Base-by-base conservation (phyloP, 2,329 filamentous ascomycete genomes). In the Fusarium marasasianum region DNA sequence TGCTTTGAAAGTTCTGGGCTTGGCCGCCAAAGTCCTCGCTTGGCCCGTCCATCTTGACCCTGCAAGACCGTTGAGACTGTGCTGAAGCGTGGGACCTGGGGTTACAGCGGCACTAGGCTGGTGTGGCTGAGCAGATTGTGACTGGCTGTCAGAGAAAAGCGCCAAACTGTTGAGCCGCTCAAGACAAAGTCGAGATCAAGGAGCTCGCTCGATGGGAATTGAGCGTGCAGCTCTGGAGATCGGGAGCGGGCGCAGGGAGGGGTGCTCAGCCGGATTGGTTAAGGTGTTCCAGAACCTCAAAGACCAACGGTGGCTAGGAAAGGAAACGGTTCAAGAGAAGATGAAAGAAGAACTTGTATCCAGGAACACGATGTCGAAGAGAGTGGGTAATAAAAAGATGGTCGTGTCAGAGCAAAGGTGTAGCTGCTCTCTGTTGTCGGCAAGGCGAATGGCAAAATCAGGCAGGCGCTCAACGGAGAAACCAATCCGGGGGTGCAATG, bases 401-500 rank as follows among this genome's bases (percentile, higher is more conserved):
- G 18, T 4, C n/a, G 24, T 69, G 35, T 17, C 37, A 13, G 35
- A 43, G 44, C 22, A 29, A 18, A 71, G 48, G 8, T 37, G 33
- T 54, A 61, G 31, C 44, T 44, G 51, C 20, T 57, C 37, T 35
- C n/a, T 37, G n/a, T 4, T 41, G 38, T 31, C 43, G 48, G 55
- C 43, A 48, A 43, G 33, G 15, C 22, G 22, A 26, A 33, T 40
- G 56, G 48, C 40, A 40, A 40, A 41, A 31, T 41, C 58, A 64
- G 71, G 58, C 62, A 66, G 60, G 54, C 57, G 41, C 47, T 47
- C 26, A 45, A 67, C 54, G 72, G 72, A 75, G 72, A 63, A 74
- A 60, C 56, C 63, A 53, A 69, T 63, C 63, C 72, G 68, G 67
- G 8, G 41, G 22, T 53, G 67, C 53, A 62, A 26, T 26, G 66